Percentiles rank a stretch among this genome's conserved stretches.
Evolutionary conservation across 1,284 basidiomycete species (phyloP).

Genomic region (Marasmius oreades): DNA sequence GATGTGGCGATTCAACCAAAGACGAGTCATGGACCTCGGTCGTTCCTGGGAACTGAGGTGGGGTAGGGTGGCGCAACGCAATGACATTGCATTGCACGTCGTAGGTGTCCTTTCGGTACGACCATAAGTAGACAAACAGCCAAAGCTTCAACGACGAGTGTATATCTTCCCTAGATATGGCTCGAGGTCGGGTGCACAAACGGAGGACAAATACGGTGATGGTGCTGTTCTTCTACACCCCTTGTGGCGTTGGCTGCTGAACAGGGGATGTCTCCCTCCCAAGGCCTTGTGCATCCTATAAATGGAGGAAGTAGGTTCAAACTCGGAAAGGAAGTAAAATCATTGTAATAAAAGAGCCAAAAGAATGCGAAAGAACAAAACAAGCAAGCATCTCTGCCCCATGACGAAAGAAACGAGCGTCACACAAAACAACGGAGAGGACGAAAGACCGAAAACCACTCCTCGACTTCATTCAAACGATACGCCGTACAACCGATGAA

Average conservation of each 20-base stretch:
- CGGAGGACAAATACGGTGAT: not conserved
- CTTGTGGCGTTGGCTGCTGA: slow-evolving; percentile 51
- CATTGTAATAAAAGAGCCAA: not conserved
- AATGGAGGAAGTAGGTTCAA: not conserved
- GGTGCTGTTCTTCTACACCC: slow-evolving; percentile 30
- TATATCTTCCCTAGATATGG: not conserved
- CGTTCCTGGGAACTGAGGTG: no score
- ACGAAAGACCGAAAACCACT: not conserved
- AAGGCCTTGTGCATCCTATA: slow-evolving; percentile 44
- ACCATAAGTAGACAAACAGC: no score
- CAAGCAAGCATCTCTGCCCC: slow-evolving; percentile 5
- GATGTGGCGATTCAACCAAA: not conserved
- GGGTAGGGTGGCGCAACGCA: no score
- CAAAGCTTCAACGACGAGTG: not conserved
- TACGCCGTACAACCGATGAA: not conserved
- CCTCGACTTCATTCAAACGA: not conserved
- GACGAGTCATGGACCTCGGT: not conserved
- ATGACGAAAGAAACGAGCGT: not conserved
- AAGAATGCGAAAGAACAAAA: slow-evolving; percentile 8
- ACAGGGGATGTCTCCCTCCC: slow-evolving; percentile 38
- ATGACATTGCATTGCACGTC: no score
- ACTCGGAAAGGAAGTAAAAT: slow-evolving; percentile 4
- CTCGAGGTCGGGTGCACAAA: not conserved
- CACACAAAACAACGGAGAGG: not conserved
- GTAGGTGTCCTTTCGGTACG: no score